Percentiles rank a stretch among this genome's conserved stretches.
These are phyloP conservation scores for Thermochaetoides thermophila DNA, from an alignment of 495 filamentous ascomycete species.

Conservation along the genomic window DNA sequence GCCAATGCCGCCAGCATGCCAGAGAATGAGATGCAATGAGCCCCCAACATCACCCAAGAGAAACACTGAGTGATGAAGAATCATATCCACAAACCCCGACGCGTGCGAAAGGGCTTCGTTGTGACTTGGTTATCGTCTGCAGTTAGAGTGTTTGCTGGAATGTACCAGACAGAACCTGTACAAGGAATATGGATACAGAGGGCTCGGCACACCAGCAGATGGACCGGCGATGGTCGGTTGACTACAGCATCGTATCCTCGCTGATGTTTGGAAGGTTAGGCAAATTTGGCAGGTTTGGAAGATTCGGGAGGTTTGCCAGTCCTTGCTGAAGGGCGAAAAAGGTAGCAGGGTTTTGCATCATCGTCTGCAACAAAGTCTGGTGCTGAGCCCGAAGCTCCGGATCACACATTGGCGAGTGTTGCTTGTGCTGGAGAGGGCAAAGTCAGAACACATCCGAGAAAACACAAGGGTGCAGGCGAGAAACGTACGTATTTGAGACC, in stretches of 20 bases:
- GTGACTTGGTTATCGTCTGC: too few relatives aligned
- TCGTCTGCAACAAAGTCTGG: slow-evolving; percentile 23
- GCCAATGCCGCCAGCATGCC: slow-evolving; percentile 5
- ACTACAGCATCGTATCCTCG: slow-evolving; percentile 30
- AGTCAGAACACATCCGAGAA: too few relatives aligned
- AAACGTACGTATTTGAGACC: slow-evolving; percentile 67
- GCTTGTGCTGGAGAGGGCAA: slow-evolving; percentile 44
- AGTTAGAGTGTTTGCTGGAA: too few relatives aligned
- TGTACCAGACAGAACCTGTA: too few relatives aligned
- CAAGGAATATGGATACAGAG: too few relatives aligned
- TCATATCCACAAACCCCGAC: too few relatives aligned
- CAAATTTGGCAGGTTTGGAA: too few relatives aligned
- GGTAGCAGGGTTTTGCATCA: slow-evolving; percentile 21
- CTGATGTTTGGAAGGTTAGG: slow-evolving; percentile 32
- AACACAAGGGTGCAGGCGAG: too few relatives aligned
- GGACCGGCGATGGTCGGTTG: too few relatives aligned
- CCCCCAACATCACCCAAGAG: slow-evolving; percentile 1
- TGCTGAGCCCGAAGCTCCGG: slow-evolving; percentile 23
- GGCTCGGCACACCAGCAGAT: too few relatives aligned
- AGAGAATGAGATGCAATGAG: slow-evolving; percentile 12
- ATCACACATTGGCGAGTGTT: slow-evolving; percentile 64
- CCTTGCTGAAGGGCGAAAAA: slow-evolving; percentile 18
- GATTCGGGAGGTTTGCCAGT: too few relatives aligned
- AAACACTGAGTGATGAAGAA: slow-evolving; percentile 19
- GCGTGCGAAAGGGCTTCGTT: too few relatives aligned